Conservation (phyloP, 2,329 filamentous ascomycete species). For the Ascochyta lentis region DNA sequence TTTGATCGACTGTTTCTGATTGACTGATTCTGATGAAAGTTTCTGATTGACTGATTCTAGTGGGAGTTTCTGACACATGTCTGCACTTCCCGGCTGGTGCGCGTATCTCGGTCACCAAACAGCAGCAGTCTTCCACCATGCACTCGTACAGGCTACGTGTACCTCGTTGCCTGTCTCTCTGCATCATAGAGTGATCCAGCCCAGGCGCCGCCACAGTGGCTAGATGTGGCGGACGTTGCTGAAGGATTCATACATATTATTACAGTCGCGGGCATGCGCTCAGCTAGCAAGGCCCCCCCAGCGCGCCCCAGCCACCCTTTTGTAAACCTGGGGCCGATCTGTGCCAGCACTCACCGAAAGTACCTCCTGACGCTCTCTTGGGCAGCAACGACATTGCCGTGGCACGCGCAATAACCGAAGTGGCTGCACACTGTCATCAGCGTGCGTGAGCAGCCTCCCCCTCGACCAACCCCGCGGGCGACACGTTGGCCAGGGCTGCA, state of each 20-base stretch:
- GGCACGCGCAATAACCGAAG: constrained; percentile 4
- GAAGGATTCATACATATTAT: no score
- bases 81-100: neutral
- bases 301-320: constrained; percentile 13
- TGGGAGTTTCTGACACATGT: no score
- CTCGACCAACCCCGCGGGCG: constrained; percentile 37
- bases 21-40: no score
- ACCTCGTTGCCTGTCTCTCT: neutral
- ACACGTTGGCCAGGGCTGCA: constrained; percentile 42
- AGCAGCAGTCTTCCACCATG: neutral
- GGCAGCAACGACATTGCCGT: constrained; percentile 9
- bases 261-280: neutral
- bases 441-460: constrained; percentile 28
- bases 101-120: neutral
- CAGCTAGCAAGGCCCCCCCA: constrained; percentile 11
- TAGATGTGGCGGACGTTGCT: neutral
- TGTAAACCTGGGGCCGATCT: constrained; percentile 14
- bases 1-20: neutral
- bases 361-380: constrained; percentile 8
- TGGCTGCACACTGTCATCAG: constrained; percentile 34
- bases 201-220: constrained; percentile 17
- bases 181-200: constrained; percentile 7
- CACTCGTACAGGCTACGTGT: neutral
- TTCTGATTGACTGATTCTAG: no score
- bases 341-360: constrained; percentile 18